Conservation (phyloP, 192 early-diverging fungal genomes). For the Diversispora eburnea region DNA sequence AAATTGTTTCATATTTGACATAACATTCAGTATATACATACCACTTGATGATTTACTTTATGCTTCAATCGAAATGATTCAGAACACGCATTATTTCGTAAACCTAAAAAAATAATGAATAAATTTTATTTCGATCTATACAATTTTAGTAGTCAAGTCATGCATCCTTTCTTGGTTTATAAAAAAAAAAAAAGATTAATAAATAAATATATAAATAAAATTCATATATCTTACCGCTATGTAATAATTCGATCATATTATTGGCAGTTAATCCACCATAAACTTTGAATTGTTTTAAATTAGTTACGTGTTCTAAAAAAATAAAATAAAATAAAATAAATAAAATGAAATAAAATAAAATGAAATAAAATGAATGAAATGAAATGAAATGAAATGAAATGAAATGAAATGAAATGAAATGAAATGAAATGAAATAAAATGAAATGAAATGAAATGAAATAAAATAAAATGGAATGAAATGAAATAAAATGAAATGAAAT, state of each 20-base stretch:
- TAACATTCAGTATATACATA: constrained; percentile 44
- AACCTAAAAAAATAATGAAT: constrained; percentile 30
- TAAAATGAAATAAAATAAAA: no score
- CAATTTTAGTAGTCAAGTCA: neutral
- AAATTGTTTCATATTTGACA: neutral
- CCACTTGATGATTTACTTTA: constrained; percentile 59
- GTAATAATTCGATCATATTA: constrained; percentile 86
- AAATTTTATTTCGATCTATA: neutral
- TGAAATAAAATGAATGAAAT: no score
- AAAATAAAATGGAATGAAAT: neutral
- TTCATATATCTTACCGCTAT: constrained; percentile 47
- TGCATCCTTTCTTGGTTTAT: neutral
- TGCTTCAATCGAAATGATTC: constrained; percentile 86
- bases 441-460: no score
- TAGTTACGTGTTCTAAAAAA: constrained; percentile 76
- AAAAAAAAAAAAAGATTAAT: neutral
- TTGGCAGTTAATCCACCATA: constrained; percentile 79
- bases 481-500: no score
- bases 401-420: no score
- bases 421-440: no score
- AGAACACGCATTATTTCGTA: constrained; percentile 70
- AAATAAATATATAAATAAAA: neutral
- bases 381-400: no score
- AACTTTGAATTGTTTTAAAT: constrained; percentile 95
- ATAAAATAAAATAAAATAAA: no score